Evolutionary conservation across 148 eudicot genomes (phyloP), one percentile per base, ranked within the genome.

Genomic region (Oxyria digyna): DNA sequence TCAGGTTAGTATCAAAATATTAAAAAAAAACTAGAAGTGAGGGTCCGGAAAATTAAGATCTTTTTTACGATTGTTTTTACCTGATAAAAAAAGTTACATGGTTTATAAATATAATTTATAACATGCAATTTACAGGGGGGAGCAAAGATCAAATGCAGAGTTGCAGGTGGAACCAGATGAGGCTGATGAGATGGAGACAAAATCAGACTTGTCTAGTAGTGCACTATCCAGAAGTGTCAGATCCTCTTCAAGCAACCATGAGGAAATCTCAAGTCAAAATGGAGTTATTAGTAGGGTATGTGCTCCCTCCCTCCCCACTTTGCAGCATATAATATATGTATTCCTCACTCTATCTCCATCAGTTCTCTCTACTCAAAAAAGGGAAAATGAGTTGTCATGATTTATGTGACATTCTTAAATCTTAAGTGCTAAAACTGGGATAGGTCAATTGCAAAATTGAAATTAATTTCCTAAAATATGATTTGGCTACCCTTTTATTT

Each of bases 131-230:
- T 54, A 20, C 76, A 84, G 88, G 79, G 79, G 68, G 43, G 77
- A 72, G 27, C 77, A 63, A 70, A 77, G 68, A 24, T 77, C 72
- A 67, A 74, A 72, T 66, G 68, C 81, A 33, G 54, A 72, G 70
- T 71, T 75, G 4, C 70, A 17, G 18, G 62, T 24, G 33, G 85
- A 82, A 68, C 79, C 62, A 64, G 71, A 71, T 52, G 86, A 80
- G 78, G 48, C 72, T 54, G 80, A 74, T 55, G 86, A 82, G 67
- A 73, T 71, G 42, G 93, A 81, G 64, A 72, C 63, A 48, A 78
- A 52, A 59, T 83, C 89, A 26, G 78, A 87, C 38, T 73, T 48
- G 62, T 88, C 94, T 66, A 84, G 81, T 54, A 75, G 76, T 81
- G 80, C 77, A 35, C 42, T 72, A 65, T 63, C 82, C 3, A 78